phyloP scores from a whole-genome alignment of 225 moss, liverwort and hornwort genomes.

The Pseudisothecium myosuroides region DNA sequence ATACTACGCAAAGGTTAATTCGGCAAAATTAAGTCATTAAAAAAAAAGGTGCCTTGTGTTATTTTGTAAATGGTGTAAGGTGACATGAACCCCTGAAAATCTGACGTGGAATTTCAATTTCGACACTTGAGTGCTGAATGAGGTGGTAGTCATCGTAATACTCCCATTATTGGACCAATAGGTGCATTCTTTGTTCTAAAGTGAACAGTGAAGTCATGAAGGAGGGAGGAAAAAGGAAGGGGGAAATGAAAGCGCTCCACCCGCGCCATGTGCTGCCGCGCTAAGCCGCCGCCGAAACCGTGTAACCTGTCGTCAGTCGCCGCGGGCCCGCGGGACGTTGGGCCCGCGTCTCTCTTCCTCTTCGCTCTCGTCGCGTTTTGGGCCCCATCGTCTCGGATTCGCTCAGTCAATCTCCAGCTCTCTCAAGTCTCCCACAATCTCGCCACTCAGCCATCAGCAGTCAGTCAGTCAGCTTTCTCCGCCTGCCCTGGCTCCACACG shows the following conservation, averaged over 20 bases:
- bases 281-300: constrained; percentile 6
- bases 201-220: background rate
- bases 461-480: background rate
- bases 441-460: background rate
- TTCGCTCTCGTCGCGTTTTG: background rate
- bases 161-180: background rate
- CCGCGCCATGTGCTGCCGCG: constrained; percentile 2
- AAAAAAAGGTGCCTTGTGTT: too few relatives aligned
- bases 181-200: background rate
- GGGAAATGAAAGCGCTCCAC: background rate
- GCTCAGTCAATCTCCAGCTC: background rate
- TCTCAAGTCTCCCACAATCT: background rate
- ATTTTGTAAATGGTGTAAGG: too few relatives aligned
- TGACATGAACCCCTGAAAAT: too few relatives aligned
- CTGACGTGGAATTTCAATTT: too few relatives aligned
- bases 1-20: too few relatives aligned
- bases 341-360: background rate
- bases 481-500: background rate
- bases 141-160: background rate
- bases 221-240: background rate
- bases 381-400: background rate
- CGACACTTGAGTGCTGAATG: too few relatives aligned
- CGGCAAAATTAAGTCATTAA: too few relatives aligned
- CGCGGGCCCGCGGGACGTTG: background rate
- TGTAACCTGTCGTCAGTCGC: background rate